These are phyloP conservation scores for Botrytis fragariae DNA, from an alignment of 2,329 filamentous ascomycete genomes.

Conservation along the genomic window DNA sequence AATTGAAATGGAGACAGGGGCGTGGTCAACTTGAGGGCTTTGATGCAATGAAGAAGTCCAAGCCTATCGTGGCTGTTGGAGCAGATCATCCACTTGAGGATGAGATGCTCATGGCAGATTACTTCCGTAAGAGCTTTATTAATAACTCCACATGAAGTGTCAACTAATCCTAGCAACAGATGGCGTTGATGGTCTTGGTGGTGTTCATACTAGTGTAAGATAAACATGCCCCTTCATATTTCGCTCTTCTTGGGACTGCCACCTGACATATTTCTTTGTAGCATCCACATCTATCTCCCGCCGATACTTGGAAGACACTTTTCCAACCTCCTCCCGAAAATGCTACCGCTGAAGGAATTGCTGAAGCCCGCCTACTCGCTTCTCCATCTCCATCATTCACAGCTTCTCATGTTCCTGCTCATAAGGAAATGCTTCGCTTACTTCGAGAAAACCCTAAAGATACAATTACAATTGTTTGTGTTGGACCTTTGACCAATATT, in stretches of 20 bases:
- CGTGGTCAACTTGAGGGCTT: constrained; percentile 69
- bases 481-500: constrained; percentile 92
- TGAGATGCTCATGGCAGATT: constrained; percentile 74
- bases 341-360: constrained; percentile 47
- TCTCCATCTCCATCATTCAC: constrained; percentile 59
- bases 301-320: constrained; percentile 70
- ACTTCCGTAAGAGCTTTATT: constrained; percentile 68
- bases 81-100: constrained; percentile 83
- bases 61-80: constrained; percentile 83
- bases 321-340: constrained; percentile 51
- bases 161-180: constrained; percentile 48
- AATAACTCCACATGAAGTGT: not conserved
- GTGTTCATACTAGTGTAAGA: constrained; percentile 61
- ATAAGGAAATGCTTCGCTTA: constrained; percentile 86
- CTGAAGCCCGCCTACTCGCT: constrained; percentile 35
- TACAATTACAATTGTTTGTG: constrained; percentile 83
- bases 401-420: constrained; percentile 69
- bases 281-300: constrained; percentile 71
- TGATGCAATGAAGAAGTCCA: constrained; percentile 66
- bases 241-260: not conserved
- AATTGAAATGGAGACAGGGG: constrained; percentile 76
- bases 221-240: not conserved
- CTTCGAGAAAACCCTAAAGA: constrained; percentile 77
- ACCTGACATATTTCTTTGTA: constrained; percentile 37
- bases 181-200: constrained; percentile 72